phyloP scores from a whole-genome alignment of 179 eudicot species.

The Drosera spatulata region DNA sequence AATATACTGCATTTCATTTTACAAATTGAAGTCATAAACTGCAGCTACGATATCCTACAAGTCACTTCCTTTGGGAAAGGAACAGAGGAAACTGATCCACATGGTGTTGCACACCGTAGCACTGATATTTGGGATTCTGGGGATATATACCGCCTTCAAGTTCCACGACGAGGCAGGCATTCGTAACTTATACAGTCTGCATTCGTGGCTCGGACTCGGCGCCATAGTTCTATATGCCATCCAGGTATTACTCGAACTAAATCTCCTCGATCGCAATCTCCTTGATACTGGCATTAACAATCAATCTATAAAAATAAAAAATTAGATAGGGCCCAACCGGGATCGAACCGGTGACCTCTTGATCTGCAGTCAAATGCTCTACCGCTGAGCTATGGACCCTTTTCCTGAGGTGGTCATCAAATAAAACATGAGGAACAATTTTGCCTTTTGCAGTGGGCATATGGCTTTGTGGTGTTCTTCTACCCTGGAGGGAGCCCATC shows the following conservation, averaged over 20 bases:
- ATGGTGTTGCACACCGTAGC: conserved; percentile 62
- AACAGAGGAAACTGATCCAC: conserved; percentile 57
- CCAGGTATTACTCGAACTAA: no score
- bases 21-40: no score
- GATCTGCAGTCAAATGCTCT: no score
- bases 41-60: conserved; percentile 67
- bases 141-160: conserved; percentile 76
- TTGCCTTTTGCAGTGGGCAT: conserved; percentile 62
- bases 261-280: no score
- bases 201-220: conserved; percentile 92
- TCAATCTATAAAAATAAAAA: no score
- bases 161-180: conserved; percentile 69
- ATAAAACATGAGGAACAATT: no score
- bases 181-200: conserved; percentile 80
- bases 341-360: no score
- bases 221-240: conserved; percentile 63
- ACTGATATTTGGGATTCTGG: conserved; percentile 67
- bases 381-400: no score
- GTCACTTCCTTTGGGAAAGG: conserved; percentile 47
- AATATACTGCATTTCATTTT: no score
- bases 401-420: no score
- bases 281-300: no score
- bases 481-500: conserved; percentile 53
- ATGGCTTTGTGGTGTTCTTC: conserved; percentile 66
- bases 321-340: no score